A percentile compares a stretch with the other conserved stretches of the same genome.
These are phyloP conservation scores for Amylostereum chailletii DNA, from an alignment of 1,284 basidiomycete genomes.

Conservation along the genomic window DNA sequence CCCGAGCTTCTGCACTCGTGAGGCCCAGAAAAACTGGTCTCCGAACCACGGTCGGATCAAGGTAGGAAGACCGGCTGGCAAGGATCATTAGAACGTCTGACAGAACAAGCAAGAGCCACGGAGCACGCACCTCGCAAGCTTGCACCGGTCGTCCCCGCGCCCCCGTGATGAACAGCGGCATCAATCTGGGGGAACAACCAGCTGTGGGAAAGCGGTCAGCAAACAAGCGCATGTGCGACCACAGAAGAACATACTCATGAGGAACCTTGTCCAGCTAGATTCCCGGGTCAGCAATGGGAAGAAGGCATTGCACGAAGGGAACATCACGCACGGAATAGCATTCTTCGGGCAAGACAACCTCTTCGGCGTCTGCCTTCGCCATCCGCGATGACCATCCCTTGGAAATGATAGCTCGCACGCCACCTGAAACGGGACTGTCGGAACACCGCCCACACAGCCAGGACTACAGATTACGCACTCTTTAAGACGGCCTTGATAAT, in stretches of 20 bases:
- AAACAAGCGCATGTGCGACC: neutral
- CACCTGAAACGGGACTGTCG: constrained; percentile 25
- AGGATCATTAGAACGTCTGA: neutral
- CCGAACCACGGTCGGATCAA: constrained; percentile 68
- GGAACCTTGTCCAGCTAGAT: constrained; percentile 55
- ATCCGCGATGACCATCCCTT: constrained; percentile 68
- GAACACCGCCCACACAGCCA: constrained; percentile 3
- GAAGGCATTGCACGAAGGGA: constrained; percentile 11
- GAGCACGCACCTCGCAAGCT: constrained; percentile 34
- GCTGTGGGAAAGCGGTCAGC: constrained; percentile 13
- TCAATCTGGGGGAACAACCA: constrained; percentile 74
- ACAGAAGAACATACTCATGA: constrained; percentile 39
- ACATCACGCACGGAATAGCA: constrained; percentile 27
- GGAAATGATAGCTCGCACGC: constrained; percentile 65
- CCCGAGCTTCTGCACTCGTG: constrained; percentile 52
- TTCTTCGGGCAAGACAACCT: constrained; percentile 33
- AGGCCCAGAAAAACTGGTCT: constrained; percentile 70
- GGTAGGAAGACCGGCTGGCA: constrained; percentile 60
- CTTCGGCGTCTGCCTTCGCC: constrained; percentile 26
- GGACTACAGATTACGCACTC: constrained; percentile 26
- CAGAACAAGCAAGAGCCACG: neutral
- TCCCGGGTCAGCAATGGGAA: constrained; percentile 13
- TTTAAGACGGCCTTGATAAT: constrained; percentile 62
- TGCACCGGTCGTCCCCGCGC: constrained; percentile 67
- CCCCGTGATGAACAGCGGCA: constrained; percentile 64